Evolutionary conservation across 2,329 filamentous ascomycete genomes (phyloP), one percentile per base, ranked within the genome.

Genomic region (Hypocreales sp.): DNA sequence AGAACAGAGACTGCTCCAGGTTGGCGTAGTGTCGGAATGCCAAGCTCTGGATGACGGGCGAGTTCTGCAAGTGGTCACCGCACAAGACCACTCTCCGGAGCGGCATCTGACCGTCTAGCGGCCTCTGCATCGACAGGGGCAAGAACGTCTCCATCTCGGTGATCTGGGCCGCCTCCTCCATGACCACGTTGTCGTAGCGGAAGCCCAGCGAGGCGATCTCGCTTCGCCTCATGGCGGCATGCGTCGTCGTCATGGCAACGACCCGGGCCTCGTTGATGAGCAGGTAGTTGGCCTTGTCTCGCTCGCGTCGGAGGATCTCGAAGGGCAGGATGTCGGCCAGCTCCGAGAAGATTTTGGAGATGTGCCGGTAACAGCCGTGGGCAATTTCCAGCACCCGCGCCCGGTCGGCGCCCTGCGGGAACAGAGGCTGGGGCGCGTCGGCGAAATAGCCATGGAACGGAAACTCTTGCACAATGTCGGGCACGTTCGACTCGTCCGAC

Each of bases 141-240:
- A 98, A 83, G 54, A 98, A 95, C 37, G 83, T 92, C 48, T 98
- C 90, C 24, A 94, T 80, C 51, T 98, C 90, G 0, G 87, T 98
- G 45, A 98, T 87, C 47, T 98, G 90, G 9, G 90, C 90, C 5
- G 90, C 87, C 62, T 98, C 90, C 58, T 98, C 90, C 80, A 98
- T 94, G 28, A 98, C 67, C 9, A 98, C 79, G 37, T 93, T 98
- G 58, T 95, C 86, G 44, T 98, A 98, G 40, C 83, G 82, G 55
- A 98, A 98, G 11, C 86, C 86, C n/a, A 95, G 66, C 11, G 71
- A 67, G 1, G 83, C 79, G 41, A 98, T 95, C 43, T 95, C 87
- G 36, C 82, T 74, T 35, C 87, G 67, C 34, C 84, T 74, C 67
- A 98, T 98, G 2, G 90, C 90, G 5, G 90, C 92, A 51, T 98